Base-by-base conservation (phyloP, 2,329 filamentous ascomycete species). In the Phaeosphaeria sp. region DNA sequence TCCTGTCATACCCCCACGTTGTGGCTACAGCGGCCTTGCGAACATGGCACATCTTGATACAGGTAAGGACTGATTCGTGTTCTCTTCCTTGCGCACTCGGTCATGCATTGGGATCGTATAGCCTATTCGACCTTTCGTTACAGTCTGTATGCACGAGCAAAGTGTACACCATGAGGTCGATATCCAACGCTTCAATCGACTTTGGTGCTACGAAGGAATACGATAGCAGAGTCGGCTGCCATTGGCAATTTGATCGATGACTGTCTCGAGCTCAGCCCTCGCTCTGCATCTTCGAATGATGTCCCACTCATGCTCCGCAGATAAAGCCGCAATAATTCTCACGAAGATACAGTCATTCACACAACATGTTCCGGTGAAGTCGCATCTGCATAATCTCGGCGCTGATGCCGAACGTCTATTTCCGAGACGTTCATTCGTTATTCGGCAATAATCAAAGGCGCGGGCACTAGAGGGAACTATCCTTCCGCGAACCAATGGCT, bases 401-500 rank as follows among this genome's bases (percentile, higher is more conserved):
- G 22, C 42, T 18, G 18, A 4, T 44, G 6, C 21, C 42, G 21
- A 22, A 44, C 18, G n/a, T 9, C n/a, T 1, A 20, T 22, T 6
- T 4, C 11, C 21, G 18, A 15, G 11, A 17, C 17, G 13, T n/a
- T 15, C 36, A 39, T 39, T 39, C 15, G 36, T 17, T 39, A 17
- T 39, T n/a, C 36, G 36, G 15, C 36, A n/a, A 39, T n/a, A 22
- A 1, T 3, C 18, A 11, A 44, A 11, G 21, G 9, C 21, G 42
- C 42, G 42, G 42, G 11, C 42, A 44, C 42, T 44, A 44, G 42
- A 44, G 42, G 42, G 42, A 44, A 44, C 42, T 44, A 44, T 22
- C 18, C 42, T 44, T 44, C 42, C 42, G 36, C 11, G 42, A 44
- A 22, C 42, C 21, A 21, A 21, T 44, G 42, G 42, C 5, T 18